These are phyloP conservation scores for Ustilago lituana DNA, from an alignment of 1,284 basidiomycete species.

Conservation along the genomic window DNA sequence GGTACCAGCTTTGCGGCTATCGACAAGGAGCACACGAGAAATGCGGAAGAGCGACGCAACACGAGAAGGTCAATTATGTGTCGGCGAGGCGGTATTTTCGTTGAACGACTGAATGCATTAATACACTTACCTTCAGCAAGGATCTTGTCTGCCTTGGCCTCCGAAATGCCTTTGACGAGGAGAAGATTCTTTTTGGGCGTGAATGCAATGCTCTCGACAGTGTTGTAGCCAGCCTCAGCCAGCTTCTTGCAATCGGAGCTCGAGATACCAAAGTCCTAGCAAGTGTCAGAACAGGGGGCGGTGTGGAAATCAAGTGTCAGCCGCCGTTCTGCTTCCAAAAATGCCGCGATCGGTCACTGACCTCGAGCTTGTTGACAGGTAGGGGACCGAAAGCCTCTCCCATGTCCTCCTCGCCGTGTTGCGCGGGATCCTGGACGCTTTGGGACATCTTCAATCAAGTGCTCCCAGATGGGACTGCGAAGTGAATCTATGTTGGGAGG, in stretches of 20 bases:
- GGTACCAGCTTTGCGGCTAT: constrained; percentile 94
- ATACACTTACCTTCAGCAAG: constrained; percentile 84
- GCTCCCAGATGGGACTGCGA: too few relatives aligned
- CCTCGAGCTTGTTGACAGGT: constrained; percentile 60
- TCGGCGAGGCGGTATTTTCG: too few relatives aligned
- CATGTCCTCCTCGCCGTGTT: constrained; percentile 44
- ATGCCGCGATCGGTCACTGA: constrained; percentile 10
- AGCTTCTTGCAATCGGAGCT: constrained; percentile 95
- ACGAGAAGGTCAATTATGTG: too few relatives aligned
- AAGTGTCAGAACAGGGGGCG: neutral
- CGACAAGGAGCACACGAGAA: constrained; percentile 5
- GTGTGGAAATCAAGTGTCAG: too few relatives aligned
- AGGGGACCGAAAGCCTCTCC: constrained; percentile 56
- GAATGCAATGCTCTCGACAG: constrained; percentile 94
- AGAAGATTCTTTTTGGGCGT: constrained; percentile 94
- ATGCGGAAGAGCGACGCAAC: neutral
- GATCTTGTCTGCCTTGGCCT: constrained; percentile 97
- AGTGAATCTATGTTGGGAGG: too few relatives aligned
- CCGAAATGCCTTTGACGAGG: constrained; percentile 95
- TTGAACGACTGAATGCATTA: too few relatives aligned
- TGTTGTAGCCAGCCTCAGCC: constrained; percentile 89
- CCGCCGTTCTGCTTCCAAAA: neutral
- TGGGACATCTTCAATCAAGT: constrained; percentile 36
- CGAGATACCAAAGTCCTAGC: constrained; percentile 84
- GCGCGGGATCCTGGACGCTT: constrained; percentile 30